These are phyloP conservation scores for Populus pruinosa DNA, from an alignment of 345 rosid species.

Conservation along the genomic window DNA sequence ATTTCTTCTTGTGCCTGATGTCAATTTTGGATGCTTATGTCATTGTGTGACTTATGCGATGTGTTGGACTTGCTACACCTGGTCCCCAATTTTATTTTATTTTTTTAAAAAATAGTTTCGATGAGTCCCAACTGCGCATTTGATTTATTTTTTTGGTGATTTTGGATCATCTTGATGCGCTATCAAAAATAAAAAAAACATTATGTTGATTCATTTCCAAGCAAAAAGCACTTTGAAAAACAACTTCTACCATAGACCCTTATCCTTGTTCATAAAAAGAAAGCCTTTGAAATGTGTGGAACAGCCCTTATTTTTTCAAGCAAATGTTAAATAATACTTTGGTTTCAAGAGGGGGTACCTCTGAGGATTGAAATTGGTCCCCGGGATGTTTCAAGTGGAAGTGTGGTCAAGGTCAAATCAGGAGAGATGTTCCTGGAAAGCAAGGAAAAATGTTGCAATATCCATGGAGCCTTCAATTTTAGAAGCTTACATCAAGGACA, in stretches of 20 bases:
- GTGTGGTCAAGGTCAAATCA: constrained; percentile 62
- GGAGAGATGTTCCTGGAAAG: constrained; percentile 93
- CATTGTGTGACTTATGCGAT: not conserved
- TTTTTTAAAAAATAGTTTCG: not conserved
- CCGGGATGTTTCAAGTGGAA: constrained; percentile 74
- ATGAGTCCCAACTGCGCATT: too few relatives aligned
- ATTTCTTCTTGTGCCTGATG: not conserved
- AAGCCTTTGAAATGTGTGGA: not conserved
- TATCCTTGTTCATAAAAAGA: not conserved
- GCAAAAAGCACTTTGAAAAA: too few relatives aligned
- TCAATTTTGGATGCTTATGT: not conserved
- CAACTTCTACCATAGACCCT: too few relatives aligned
- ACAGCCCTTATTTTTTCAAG: not conserved
- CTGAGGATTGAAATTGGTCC: constrained; percentile 94
- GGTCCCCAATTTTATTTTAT: not conserved
- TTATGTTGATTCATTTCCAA: too few relatives aligned
- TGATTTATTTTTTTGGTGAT: too few relatives aligned
- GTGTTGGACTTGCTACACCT: not conserved
- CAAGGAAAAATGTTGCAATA: constrained; percentile 85
- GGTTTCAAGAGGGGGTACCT: constrained; percentile 66
- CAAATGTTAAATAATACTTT: constrained; percentile 9
- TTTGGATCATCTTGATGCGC: too few relatives aligned
- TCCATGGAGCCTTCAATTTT: constrained; percentile 74
- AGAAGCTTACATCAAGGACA: constrained; percentile 71
- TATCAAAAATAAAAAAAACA: too few relatives aligned